Base-by-base conservation (phyloP, 169 alveolate species). In the Cryptosporidium xiaoi region DNA sequence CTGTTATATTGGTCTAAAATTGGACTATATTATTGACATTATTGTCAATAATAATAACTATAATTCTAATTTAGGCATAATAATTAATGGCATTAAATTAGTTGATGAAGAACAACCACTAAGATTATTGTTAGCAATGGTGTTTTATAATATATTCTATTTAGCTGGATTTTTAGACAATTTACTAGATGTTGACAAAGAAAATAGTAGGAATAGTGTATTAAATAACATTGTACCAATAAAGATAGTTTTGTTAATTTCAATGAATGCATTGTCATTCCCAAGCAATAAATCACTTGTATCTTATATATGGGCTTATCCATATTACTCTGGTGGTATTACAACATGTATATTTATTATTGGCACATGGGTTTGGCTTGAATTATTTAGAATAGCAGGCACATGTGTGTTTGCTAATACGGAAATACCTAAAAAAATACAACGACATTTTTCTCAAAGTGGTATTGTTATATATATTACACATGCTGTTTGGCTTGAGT, bases 351-450 rank as follows among this genome's bases (percentile, higher is more conserved):
- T 77, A 56, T 77, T 77, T 48, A 46, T 77, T 2, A 27, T 62
- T 13, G 87, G 87, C 1, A 77, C 87, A 36, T 77, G 87, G 87
- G 87, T 77, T 36, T 77, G 87, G 87, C 64, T 77, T 29, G 87
- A 77, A 40, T n/a, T 77, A 44, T 77, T 77, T 34, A 77, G 87
- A 60, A n/a, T 77, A 6, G 3, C 20, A 6, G 71, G 65, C 36
- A 44, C 44, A 5, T 27, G 18, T 29, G 46, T 77, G 24, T 62
- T 77, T 48, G 33, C 31, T 4, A 62, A 44, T 27, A 51, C 64
- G 7, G 48, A 77, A 20, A 60, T 77, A 40, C 56, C 87, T 1
- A 40, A 56, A 27, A 60, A 18, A 18, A 48, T 77, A 29, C 77
- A 77, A 12, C 29, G 18, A 2, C 87, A 77, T 24, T 40, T 77